Base-by-base conservation (phyloP, 2,329 filamentous ascomycete genomes). In the Rhexocercosporidium sp. region DNA sequence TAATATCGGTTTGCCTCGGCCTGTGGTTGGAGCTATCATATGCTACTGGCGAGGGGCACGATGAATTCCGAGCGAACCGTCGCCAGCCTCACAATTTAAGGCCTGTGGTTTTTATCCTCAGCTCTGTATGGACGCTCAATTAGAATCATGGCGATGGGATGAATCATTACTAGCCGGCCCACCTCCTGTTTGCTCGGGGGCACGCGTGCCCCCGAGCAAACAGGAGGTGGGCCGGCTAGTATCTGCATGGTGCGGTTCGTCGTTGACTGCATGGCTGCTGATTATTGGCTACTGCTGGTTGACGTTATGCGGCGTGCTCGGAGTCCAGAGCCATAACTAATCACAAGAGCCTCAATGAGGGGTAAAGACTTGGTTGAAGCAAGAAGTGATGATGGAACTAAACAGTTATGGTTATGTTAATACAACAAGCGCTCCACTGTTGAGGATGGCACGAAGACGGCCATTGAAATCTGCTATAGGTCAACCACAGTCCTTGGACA, bases 201-300 rank as follows among this genome's bases (percentile, higher is more conserved):
- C n/a, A n/a, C n/a, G n/a, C n/a, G n/a, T n/a, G n/a, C n/a, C n/a
- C n/a, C n/a, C n/a, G n/a, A n/a, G n/a, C n/a, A n/a, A n/a, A n/a
- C n/a, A n/a, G n/a, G n/a, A n/a, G n/a, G n/a, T n/a, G n/a, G n/a
- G n/a, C n/a, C n/a, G n/a, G n/a, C n/a, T n/a, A n/a, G n/a, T n/a
- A 44, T 44, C 41, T 59, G 56, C 12, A 20, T 59, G 34, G 9
- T 3, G 11, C 53, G 18, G 25, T 1, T 53, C 22, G 25, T 31
- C 22, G 25, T 57, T 57, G 14, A 57, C 56, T 59, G 56, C 34
- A 59, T 59, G 46, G 46, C 46, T 47, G 25, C 20, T 59, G 34
- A 59, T 59, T 44, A 44, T 59, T 41, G 34, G 56, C 29, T 59
- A 16, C 44, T 59, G 20, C 56, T 59, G n/a, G 56, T 59, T 27